Conservation (phyloP, 2,329 filamentous ascomycete genomes). For the Aureobasidium sp. region DNA sequence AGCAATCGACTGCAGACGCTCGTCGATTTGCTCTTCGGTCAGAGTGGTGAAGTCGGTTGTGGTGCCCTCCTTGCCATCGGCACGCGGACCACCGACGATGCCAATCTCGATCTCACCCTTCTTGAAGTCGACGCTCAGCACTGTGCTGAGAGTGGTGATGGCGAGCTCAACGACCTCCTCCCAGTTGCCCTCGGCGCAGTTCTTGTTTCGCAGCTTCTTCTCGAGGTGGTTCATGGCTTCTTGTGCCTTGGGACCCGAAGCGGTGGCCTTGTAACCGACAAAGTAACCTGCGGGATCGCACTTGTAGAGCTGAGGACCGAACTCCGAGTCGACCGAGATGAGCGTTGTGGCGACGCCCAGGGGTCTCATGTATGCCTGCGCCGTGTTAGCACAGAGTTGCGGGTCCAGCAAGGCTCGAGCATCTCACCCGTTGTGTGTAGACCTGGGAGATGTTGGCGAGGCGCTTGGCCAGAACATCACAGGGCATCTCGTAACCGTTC, state of each 20-base stretch:
- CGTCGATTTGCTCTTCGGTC: slow-evolving; percentile 96
- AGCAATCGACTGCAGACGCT: slow-evolving; percentile 92
- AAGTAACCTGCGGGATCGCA: slow-evolving; percentile 98
- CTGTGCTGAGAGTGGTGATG: slow-evolving; percentile 89
- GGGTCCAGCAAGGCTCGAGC: background rate
- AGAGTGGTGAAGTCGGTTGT: slow-evolving; percentile 74
- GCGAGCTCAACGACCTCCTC: slow-evolving; percentile 96
- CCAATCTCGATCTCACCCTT: slow-evolving; percentile 98
- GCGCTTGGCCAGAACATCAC: slow-evolving; percentile 90
- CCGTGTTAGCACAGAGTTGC: slow-evolving; percentile 3
- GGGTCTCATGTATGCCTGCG: slow-evolving; percentile 90
- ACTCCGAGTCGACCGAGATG: slow-evolving; percentile 87
- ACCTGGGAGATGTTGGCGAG: slow-evolving; percentile 99
- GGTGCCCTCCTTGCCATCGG: slow-evolving; percentile 75
- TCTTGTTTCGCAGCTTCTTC: slow-evolving; percentile 99
- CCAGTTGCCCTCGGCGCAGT: slow-evolving; percentile 83
- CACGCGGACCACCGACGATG: slow-evolving; percentile 80
- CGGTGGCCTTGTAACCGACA: slow-evolving; percentile 95
- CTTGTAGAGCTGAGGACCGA: slow-evolving; percentile 93
- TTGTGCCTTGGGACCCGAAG: slow-evolving; percentile 95
- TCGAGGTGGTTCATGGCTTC: slow-evolving; percentile 97
- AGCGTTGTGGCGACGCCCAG: slow-evolving; percentile 92
- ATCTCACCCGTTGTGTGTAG: slow-evolving; percentile 83
- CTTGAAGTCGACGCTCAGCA: slow-evolving; percentile 98
- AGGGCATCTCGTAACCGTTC: slow-evolving; percentile 98